These are phyloP conservation scores for Fraxinus velutina DNA, from an alignment of 305 asterid genomes.

Conservation along the genomic window DNA sequence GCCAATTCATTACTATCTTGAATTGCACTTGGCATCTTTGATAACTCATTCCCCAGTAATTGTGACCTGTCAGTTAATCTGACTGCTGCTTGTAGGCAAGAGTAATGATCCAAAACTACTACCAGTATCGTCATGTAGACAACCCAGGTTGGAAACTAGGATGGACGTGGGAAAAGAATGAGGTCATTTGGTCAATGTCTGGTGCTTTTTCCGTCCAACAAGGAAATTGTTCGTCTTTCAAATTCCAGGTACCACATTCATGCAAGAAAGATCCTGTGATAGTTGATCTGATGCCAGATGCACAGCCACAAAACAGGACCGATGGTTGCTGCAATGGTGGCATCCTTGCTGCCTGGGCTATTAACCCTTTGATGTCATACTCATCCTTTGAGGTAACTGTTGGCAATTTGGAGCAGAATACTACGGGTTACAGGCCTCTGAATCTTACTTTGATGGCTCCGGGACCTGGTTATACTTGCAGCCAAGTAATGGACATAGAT, in stretches of 20 bases:
- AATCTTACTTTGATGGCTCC: constrained; percentile 60
- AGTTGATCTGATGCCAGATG: constrained; percentile 42
- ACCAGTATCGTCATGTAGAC: constrained; percentile 60
- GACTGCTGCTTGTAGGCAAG: constrained; percentile 41
- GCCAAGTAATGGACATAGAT: constrained; percentile 35
- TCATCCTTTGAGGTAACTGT: constrained; percentile 52
- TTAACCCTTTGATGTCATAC: constrained; percentile 40
- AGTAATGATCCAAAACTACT: constrained; percentile 60
- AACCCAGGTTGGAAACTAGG: constrained; percentile 69
- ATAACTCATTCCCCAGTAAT: neutral
- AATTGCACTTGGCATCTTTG: neutral
- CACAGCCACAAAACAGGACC: constrained; percentile 32
- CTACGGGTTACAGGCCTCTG: constrained; percentile 33
- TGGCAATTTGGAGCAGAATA: constrained; percentile 50
- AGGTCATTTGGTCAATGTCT: constrained; percentile 57
- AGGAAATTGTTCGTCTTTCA: constrained; percentile 59
- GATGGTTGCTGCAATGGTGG: constrained; percentile 60
- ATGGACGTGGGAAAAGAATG: constrained; percentile 54
- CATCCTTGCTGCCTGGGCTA: constrained; percentile 46
- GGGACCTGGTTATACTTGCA: constrained; percentile 64
- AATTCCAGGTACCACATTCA: constrained; percentile 48
- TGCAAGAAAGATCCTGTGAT: constrained; percentile 49
- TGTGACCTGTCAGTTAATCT: neutral
- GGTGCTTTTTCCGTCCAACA: constrained; percentile 56
- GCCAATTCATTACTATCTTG: neutral